These are phyloP conservation scores for Coleophoma eucalyptorum DNA, from an alignment of 2,329 filamentous ascomycete genomes.

Conservation along the genomic window DNA sequence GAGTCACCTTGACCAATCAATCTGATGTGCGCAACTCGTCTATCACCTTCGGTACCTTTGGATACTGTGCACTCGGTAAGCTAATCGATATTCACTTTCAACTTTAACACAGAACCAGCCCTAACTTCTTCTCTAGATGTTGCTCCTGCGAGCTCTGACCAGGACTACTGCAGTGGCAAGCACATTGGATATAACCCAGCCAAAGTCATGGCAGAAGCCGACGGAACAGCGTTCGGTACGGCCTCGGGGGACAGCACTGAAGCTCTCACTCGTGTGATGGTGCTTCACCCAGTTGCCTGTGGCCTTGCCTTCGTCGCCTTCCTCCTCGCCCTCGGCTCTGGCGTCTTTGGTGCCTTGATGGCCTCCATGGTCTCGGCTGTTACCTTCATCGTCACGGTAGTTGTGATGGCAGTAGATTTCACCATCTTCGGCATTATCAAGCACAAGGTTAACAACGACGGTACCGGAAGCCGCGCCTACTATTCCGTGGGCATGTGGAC, in stretches of 20 bases:
- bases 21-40: conserved; percentile 27
- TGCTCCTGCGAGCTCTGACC: conserved; percentile 16
- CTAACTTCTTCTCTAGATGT: no score
- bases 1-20: conserved; percentile 40
- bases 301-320: conserved; percentile 56
- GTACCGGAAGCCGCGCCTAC: conserved; percentile 35
- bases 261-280: conserved; percentile 53
- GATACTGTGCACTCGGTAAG: conserved; percentile 43
- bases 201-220: conserved; percentile 32
- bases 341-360: conserved; percentile 46
- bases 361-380: conserved; percentile 45
- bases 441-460: conserved; percentile 45
- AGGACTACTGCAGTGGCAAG: conserved; percentile 44
- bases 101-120: no score
- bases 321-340: conserved; percentile 47
- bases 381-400: conserved; percentile 43
- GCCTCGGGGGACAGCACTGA: conserved; percentile 40
- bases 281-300: conserved; percentile 58
- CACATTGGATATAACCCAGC: conserved; percentile 54
- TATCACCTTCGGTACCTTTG: conserved; percentile 57
- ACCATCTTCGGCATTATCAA: conserved; percentile 50
- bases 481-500: conserved; percentile 58
- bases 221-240: conserved; percentile 36
- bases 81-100: no score
- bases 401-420: conserved; percentile 53